Base-by-base conservation (phyloP, 805 yeast genomes). In the Saturnispora galanensis region DNA sequence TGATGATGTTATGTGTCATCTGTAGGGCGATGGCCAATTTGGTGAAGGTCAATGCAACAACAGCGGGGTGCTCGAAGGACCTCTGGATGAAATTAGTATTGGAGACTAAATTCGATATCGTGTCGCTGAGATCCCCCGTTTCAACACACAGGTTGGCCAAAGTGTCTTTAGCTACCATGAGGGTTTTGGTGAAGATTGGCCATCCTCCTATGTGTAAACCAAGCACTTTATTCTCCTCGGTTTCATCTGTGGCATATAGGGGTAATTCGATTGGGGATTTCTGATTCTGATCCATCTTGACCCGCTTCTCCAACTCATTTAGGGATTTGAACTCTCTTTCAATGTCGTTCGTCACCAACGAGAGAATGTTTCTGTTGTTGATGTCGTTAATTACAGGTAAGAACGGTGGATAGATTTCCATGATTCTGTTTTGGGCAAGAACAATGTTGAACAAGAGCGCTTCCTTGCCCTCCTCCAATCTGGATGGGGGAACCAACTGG, bases 321-420 rank as follows among this genome's bases (percentile, higher is more conserved):
- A 45, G 35, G 11, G 40, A 35, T 7, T 21, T 37, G 11, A 49
- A 28, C 18, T 45, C 37, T 31, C 46, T 37, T 28, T 49, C 49
- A 31, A 49, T 21, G 29, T 52, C 48, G 3, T 35, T 13, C 3
- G 53, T 46, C 8, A 51, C 34, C 15, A 52, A n/a, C 7, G 43
- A 43, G 10, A 50, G 17, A 2, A 50, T 41, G 40, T 50, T 45
- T 37, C 50, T 47, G 34, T 53, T 50, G 5, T 50, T 47, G 9
- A 44, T 47, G 18, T 45, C 47, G 39, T 52, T 50, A 10, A 59
- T 33, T 9, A 53, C 48, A 5, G 54, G 46, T 35, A 59, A 44
- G 33, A 55, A 56, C 4, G 61, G 55, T 10, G 62, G 61, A 41
- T 55, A 56, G 5, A 44, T 34, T n/a, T 56, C 53, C 13, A 52